Percentiles rank a stretch among this genome's conserved stretches.
These are phyloP conservation scores for Phytopythium litorale DNA, from an alignment of 352 stramenopile species.

Conservation along the genomic window DNA sequence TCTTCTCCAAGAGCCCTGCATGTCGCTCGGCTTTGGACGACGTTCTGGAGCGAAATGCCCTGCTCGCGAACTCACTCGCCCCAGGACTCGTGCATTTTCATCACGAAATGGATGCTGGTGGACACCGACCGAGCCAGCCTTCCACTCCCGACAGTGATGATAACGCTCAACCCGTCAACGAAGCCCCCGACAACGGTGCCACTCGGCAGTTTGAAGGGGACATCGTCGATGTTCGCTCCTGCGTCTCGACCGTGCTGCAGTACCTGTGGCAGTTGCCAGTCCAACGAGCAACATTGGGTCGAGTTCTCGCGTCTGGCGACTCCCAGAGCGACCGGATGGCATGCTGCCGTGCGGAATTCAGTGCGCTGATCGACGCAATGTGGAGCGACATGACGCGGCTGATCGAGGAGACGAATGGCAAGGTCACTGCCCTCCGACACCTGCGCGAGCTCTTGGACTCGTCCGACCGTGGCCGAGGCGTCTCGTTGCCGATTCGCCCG, in stretches of 20 bases:
- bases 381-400: conserved; percentile 43
- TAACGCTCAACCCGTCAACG: neutral
- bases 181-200: neutral
- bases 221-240: conserved; percentile 32
- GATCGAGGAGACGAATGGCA: conserved; percentile 37
- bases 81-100: conserved; percentile 35
- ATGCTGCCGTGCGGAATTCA: conserved; percentile 8
- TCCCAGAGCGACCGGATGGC: neutral
- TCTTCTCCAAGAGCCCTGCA: conserved; percentile 23
- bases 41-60: conserved; percentile 17
- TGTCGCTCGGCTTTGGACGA: conserved; percentile 12
- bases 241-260: conserved; percentile 28
- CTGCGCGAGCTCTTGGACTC: conserved; percentile 33
- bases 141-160: conserved; percentile 13
- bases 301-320: neutral
- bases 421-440: conserved; percentile 35
- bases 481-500: conserved; percentile 21
- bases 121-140: neutral
- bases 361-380: conserved; percentile 27
- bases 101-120: conserved; percentile 62
- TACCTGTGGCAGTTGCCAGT: conserved; percentile 37
- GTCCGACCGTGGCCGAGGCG: conserved; percentile 7
- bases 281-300: conserved; percentile 16
- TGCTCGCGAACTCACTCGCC: conserved; percentile 19
- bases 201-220: conserved; percentile 19